phyloP scores from a whole-genome alignment of 495 filamentous ascomycete species.

The Penicillium antarcticum region DNA sequence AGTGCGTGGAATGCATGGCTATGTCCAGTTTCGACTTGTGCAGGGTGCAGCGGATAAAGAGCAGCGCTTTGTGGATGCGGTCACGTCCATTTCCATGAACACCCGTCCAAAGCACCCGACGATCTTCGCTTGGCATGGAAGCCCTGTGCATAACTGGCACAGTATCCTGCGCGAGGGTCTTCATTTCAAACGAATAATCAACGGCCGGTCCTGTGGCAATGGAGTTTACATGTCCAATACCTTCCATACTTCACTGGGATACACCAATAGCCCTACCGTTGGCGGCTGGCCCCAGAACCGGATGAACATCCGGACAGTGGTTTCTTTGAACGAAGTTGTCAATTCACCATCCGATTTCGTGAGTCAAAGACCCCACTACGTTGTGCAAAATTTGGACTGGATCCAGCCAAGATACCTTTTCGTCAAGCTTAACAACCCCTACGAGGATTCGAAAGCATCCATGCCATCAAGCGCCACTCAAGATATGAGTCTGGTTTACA shows the following conservation, averaged over 20 bases:
- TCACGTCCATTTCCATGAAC: conserved; percentile 45
- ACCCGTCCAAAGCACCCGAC: conserved; percentile 54
- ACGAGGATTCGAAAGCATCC: too few relatives aligned
- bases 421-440: conserved; percentile 37
- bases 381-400: conserved; percentile 79
- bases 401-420: conserved; percentile 90
- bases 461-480: not conserved
- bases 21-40: conserved; percentile 80
- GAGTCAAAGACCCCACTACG: conserved; percentile 55
- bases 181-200: conserved; percentile 56
- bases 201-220: conserved; percentile 74
- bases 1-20: conserved; percentile 62
- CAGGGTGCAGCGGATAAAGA: conserved; percentile 93
- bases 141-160: conserved; percentile 78
- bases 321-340: conserved; percentile 88
- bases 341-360: conserved; percentile 66
- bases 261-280: conserved; percentile 29
- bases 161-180: conserved; percentile 82
- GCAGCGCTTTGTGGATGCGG: conserved; percentile 65
- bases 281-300: conserved; percentile 61
- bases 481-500: conserved; percentile 21
- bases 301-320: conserved; percentile 52
- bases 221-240: conserved; percentile 76
- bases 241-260: conserved; percentile 55
- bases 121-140: conserved; percentile 84